Evolutionary conservation across 352 stramenopile species (phyloP), one percentile per base, ranked within the genome.

Genomic region (Phytophthora brassicae): DNA sequence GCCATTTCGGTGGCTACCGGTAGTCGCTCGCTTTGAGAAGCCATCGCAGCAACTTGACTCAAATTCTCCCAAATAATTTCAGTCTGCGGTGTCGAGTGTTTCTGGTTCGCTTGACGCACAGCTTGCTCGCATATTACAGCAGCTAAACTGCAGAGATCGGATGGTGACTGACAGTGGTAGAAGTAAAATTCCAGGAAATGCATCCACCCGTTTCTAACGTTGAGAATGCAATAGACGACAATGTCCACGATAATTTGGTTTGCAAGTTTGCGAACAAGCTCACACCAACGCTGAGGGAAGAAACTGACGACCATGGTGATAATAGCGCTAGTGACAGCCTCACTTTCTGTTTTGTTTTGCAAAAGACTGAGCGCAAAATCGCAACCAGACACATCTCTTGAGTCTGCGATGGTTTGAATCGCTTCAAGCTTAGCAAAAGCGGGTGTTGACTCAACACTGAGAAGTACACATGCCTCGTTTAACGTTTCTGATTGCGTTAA

Each of bases 161-260:
- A 74, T 14, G 81, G 67, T 19, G 66, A 55, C 16, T 64, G 56
- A 13, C 64, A 79, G 22, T 88, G 67, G 36, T 64, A 84, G 54
- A 90, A 94, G 64, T 86, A 88, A 60, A 90, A 79, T 50, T 95
- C 86, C 28, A 92, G 55, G 23, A 92, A 79, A 59, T 92, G 75
- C 60, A 92, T 79, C 86, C 86, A 95, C 1, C 86, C 86, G 33
- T 90, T 90, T 41, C 74, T 81, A 24, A 92, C 84, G 28, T 86
- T 60, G 16, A 92, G 56, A 6, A 92, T 67, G 45, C 75, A 88
- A 59, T 93, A 91, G 14, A 86, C 70, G 38, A 88, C 56, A 9
- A 92, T 81, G 28, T 92, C 81, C 11, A 84, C 68, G 23, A 88
- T 75, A 20, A 93, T 68, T 17, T 88, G 68, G 16, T 85, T 87